phyloP scores from a whole-genome alignment of 305 asterid genomes.

The Fraxinus nigra region DNA sequence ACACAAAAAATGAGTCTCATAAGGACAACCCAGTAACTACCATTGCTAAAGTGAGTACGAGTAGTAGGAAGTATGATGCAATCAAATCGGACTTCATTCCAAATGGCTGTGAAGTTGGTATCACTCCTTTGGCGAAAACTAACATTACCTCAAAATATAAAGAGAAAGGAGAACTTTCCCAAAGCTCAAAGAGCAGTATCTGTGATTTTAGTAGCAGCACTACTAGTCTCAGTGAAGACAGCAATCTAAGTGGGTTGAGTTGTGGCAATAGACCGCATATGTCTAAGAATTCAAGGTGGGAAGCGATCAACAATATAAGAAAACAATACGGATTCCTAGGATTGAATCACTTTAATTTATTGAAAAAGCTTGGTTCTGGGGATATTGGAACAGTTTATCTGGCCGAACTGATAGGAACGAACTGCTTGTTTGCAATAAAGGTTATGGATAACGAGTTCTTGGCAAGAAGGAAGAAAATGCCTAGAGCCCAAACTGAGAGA shows the following conservation, averaged over 20 bases:
- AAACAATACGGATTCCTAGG: slow-evolving; percentile 68
- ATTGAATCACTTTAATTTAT: slow-evolving; percentile 69
- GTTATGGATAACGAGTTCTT: slow-evolving; percentile 92
- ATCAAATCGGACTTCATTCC: slow-evolving; percentile 27
- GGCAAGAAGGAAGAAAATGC: slow-evolving; percentile 68
- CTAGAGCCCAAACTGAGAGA: slow-evolving; percentile 88
- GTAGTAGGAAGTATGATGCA: slow-evolving; percentile 26
- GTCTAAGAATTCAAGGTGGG: slow-evolving; percentile 84
- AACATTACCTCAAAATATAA: slow-evolving; percentile 34
- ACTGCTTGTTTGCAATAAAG: slow-evolving; percentile 76
- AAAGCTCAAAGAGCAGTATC: slow-evolving; percentile 83
- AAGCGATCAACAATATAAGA: slow-evolving; percentile 49
- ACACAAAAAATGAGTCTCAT: slow-evolving; percentile 31
- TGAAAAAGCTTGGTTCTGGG: slow-evolving; percentile 89
- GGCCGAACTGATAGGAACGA: slow-evolving; percentile 69
- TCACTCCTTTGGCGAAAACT: slow-evolving; percentile 30
- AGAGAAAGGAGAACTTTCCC: slow-evolving; percentile 73
- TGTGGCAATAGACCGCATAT: slow-evolving; percentile 75
- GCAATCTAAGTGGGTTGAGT: slow-evolving; percentile 60
- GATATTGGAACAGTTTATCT: slow-evolving; percentile 93
- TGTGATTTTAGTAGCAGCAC: slow-evolving; percentile 83
- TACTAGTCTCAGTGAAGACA: slow-evolving; percentile 73
- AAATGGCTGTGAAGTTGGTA: slow-evolving; percentile 32
- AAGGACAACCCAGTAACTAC: slow-evolving; percentile 25
- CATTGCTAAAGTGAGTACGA: slow-evolving; percentile 19